A percentile compares a stretch with the other conserved stretches of the same genome.
phyloP scores from a whole-genome alignment of 2,329 filamentous ascomycete species.

The Teratosphaeria pseudoeucalypti region DNA sequence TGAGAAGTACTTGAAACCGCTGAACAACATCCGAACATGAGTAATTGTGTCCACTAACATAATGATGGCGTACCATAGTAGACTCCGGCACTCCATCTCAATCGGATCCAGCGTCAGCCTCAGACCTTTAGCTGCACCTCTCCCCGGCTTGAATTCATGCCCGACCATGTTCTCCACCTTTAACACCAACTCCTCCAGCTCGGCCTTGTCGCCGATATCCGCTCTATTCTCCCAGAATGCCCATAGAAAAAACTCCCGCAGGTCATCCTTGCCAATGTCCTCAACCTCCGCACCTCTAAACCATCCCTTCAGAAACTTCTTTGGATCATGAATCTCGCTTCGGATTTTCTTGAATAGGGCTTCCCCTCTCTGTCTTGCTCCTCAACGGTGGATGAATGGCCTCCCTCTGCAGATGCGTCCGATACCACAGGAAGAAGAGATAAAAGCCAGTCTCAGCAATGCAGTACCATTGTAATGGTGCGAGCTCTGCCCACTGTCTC shows the following conservation, averaged over 20 bases:
- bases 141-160: constrained; percentile 42
- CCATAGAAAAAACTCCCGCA: constrained; percentile 58
- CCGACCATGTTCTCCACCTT: constrained; percentile 46
- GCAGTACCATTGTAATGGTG: constrained; percentile 25
- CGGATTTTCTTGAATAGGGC: constrained; percentile 49
- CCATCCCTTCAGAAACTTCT: constrained; percentile 53
- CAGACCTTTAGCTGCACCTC: constrained; percentile 46
- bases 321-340: constrained; percentile 44
- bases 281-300: constrained; percentile 49
- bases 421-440: constrained; percentile 43
- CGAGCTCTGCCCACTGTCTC: background rate
- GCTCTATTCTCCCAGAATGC: constrained; percentile 52
- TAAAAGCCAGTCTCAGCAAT: constrained; percentile 46
- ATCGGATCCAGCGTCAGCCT: constrained; percentile 58
- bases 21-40: constrained; percentile 11
- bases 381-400: constrained; percentile 41
- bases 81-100: constrained; percentile 48
- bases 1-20: constrained; percentile 17
- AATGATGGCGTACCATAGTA: constrained; percentile 53
- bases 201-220: constrained; percentile 49
- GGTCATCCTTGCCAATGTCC: constrained; percentile 56
- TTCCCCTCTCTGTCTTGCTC: constrained; percentile 38
- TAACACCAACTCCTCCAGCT: constrained; percentile 46
- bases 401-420: constrained; percentile 40
- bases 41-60: constrained; percentile 41